These are phyloP conservation scores for Ustilago lituana DNA, from an alignment of 1,284 basidiomycete genomes.

Conservation along the genomic window DNA sequence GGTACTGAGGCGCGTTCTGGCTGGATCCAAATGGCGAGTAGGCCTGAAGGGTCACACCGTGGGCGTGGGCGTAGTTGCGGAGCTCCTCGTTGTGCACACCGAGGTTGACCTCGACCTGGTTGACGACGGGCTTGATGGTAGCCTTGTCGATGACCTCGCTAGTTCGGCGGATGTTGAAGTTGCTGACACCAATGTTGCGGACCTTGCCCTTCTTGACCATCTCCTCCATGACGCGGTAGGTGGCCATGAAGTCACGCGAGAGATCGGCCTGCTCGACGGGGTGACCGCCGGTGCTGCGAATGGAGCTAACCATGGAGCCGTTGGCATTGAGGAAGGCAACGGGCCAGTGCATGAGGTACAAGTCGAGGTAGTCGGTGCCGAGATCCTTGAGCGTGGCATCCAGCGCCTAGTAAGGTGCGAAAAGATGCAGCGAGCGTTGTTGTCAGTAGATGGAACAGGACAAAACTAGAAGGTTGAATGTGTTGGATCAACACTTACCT, in stretches of 20 bases:
- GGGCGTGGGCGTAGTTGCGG: conserved; percentile 73
- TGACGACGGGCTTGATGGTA: conserved; percentile 56
- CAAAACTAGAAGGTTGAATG: neutral
- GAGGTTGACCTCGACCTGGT: conserved; percentile 63
- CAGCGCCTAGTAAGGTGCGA: conserved; percentile 69
- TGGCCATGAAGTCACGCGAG: conserved; percentile 54
- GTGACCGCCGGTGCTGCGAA: conserved; percentile 58
- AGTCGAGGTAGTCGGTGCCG: conserved; percentile 79
- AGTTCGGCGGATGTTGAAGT: conserved; percentile 63
- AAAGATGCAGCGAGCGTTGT: no score
- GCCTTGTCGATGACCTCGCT: conserved; percentile 43
- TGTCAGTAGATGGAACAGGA: no score
- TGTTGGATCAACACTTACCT: conserved; percentile 20
- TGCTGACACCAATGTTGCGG: conserved; percentile 73
- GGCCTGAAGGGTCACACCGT: conserved; percentile 54
- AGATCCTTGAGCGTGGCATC: conserved; percentile 79
- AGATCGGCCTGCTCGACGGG: conserved; percentile 78
- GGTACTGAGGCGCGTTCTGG: conserved; percentile 51
- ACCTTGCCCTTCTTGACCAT: conserved; percentile 64
- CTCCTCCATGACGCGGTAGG: conserved; percentile 60
- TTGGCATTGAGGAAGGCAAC: conserved; percentile 61
- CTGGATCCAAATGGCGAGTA: conserved; percentile 59
- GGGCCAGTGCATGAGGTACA: conserved; percentile 83
- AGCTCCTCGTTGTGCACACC: conserved; percentile 78
- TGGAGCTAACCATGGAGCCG: conserved; percentile 47